phyloP scores from a whole-genome alignment of 2,329 filamentous ascomycete genomes.

The Paracorniculantispora psalliotae region DNA sequence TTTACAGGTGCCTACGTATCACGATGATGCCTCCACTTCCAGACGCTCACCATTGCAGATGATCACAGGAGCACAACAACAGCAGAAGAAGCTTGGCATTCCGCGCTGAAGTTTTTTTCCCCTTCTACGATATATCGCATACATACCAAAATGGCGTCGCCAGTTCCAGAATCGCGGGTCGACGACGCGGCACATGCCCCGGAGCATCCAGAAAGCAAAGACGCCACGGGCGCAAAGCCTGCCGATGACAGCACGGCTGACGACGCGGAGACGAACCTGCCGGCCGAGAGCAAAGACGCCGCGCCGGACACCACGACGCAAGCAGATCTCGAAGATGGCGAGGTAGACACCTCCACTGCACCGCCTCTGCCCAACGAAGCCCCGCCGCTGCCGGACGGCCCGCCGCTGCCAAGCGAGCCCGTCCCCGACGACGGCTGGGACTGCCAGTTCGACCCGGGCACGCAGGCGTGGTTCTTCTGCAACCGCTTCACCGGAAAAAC shows the following conservation, averaged over 20 bases:
- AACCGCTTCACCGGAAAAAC: slow-evolving; percentile 71
- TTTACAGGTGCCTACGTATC: slow-evolving; percentile 35
- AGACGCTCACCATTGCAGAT: slow-evolving; percentile 35
- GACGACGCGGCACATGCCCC: too few relatives aligned
- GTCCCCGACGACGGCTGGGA: slow-evolving; percentile 76
- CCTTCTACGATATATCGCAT: neutral
- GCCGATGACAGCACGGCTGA: neutral
- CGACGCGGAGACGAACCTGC: neutral
- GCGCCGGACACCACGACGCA: neutral
- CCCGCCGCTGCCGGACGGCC: slow-evolving; percentile 21
- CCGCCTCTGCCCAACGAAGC: slow-evolving; percentile 36
- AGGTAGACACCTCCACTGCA: slow-evolving; percentile 20
- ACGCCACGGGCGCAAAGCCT: neutral
- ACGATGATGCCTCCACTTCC: slow-evolving; percentile 28
- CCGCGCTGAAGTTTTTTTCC: neutral
- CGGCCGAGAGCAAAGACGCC: neutral
- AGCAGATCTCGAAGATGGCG: slow-evolving; percentile 20
- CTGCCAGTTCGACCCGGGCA: slow-evolving; percentile 66
- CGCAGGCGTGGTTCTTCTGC: slow-evolving; percentile 74
- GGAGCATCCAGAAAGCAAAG: neutral
- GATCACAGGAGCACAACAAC: slow-evolving; percentile 22
- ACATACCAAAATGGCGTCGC: neutral
- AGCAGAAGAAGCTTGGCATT: neutral
- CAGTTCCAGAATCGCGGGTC: neutral
- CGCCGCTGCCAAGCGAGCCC: slow-evolving; percentile 31